phyloP scores from a whole-genome alignment of 1,284 basidiomycete genomes.

The Ustanciosporium gigantosporum region DNA sequence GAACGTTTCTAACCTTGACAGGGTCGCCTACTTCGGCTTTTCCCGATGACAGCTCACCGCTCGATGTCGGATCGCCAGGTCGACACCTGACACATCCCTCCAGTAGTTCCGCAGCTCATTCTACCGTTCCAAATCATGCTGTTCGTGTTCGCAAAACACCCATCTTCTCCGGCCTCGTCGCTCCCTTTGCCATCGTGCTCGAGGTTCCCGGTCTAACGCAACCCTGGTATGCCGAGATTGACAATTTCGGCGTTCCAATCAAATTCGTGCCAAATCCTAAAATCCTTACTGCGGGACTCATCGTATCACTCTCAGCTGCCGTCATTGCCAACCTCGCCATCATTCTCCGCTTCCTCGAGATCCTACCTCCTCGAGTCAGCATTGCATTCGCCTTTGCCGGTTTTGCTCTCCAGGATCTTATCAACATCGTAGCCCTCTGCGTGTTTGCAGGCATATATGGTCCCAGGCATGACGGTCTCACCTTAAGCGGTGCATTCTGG shows the following conservation, averaged over 20 bases:
- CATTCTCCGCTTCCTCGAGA: constrained; percentile 71
- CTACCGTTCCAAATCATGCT: no score
- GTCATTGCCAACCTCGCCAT: constrained; percentile 73
- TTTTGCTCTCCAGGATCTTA: constrained; percentile 68
- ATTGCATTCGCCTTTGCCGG: constrained; percentile 71
- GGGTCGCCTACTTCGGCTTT: no score
- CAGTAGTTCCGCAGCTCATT: no score
- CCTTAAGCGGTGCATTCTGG: constrained; percentile 69
- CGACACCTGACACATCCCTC: no score
- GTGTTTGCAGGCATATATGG: constrained; percentile 71
- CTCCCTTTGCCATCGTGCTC: constrained; percentile 77
- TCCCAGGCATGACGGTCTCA: constrained; percentile 67
- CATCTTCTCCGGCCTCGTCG: constrained; percentile 68
- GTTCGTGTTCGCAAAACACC: constrained; percentile 43
- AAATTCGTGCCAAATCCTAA: constrained; percentile 59
- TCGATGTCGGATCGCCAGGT: no score
- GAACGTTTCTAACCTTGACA: no score
- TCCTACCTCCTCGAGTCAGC: constrained; percentile 61
- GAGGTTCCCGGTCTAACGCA: constrained; percentile 62
- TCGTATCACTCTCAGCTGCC: constrained; percentile 71
- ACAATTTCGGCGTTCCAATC: constrained; percentile 4
- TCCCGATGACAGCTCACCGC: no score
- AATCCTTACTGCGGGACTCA: constrained; percentile 69
- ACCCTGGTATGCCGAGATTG: constrained; percentile 47
- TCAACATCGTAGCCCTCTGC: constrained; percentile 71